These are phyloP conservation scores for Pseudogymnoascus sp. DNA, from an alignment of 2,329 filamentous ascomycete species.

Conservation along the genomic window DNA sequence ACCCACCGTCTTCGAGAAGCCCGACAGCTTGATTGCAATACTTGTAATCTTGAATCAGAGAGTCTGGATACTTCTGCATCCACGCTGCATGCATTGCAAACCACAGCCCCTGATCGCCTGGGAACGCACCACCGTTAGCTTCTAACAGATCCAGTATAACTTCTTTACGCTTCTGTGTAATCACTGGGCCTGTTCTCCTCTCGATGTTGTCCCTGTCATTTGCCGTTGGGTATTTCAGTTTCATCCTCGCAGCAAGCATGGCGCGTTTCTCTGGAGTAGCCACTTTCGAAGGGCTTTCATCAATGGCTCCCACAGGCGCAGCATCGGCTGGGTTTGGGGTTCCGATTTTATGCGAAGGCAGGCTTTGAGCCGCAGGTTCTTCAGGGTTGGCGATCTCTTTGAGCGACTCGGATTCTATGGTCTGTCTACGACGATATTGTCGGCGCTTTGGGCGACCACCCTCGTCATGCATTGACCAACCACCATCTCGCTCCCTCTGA, in stretches of 20 bases:
- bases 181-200: slow-evolving; percentile 4
- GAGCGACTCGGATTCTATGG: background rate
- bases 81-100: slow-evolving; percentile 22
- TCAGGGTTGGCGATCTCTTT: background rate
- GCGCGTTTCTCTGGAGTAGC: slow-evolving; percentile 1
- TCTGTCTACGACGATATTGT: background rate
- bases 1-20: slow-evolving; percentile 17
- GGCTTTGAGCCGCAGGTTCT: background rate
- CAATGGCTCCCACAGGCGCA: background rate
- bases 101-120: slow-evolving; percentile 25
- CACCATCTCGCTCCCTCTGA: slow-evolving; percentile 7
- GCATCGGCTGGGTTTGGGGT: background rate
- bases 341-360: background rate
- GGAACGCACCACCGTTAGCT: slow-evolving; percentile 22
- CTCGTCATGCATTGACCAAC: slow-evolving; percentile 21
- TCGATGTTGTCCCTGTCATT: slow-evolving; percentile 1
- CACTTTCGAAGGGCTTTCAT: background rate
- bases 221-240: background rate
- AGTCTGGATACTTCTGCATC: slow-evolving; percentile 18
- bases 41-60: slow-evolving; percentile 21
- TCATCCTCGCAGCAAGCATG: slow-evolving; percentile 1
- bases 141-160: slow-evolving; percentile 12
- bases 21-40: slow-evolving; percentile 20
- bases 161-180: slow-evolving; percentile 12
- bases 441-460: slow-evolving; percentile 12